Percentiles rank a stretch among this genome's conserved stretches.
phyloP scores from a whole-genome alignment of 768 basidiomycete genomes.

The Lactarius deliciosus region DNA sequence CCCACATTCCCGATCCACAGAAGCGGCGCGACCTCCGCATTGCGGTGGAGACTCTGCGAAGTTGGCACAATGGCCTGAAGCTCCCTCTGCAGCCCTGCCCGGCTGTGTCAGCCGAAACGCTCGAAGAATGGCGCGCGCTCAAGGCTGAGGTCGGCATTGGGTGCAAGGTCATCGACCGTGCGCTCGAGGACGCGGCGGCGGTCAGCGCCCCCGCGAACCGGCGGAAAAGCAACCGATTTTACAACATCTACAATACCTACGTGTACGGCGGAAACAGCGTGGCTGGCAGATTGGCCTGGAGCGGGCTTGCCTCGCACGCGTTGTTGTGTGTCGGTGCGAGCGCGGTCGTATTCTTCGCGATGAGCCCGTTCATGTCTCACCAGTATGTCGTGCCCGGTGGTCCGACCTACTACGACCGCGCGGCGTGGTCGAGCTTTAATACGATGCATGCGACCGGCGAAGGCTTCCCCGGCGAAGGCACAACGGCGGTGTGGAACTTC shows the following conservation, averaged over 20 bases:
- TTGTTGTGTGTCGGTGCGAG: slow-evolving; percentile 59
- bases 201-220: slow-evolving; percentile 23
- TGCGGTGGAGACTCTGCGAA: slow-evolving; percentile 58
- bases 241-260: slow-evolving; percentile 84
- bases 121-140: slow-evolving; percentile 76
- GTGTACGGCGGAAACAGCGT: slow-evolving; percentile 49
- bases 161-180: slow-evolving; percentile 73
- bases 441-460: slow-evolving; percentile 67
- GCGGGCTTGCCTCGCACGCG: slow-evolving; percentile 24
- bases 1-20: slow-evolving; percentile 25
- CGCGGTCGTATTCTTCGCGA: slow-evolving; percentile 57
- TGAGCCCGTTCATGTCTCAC: slow-evolving; percentile 57
- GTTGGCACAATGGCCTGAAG: slow-evolving; percentile 65
- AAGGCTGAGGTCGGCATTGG: slow-evolving; percentile 79
- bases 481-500: slow-evolving; percentile 65
- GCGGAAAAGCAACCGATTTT: slow-evolving; percentile 55
- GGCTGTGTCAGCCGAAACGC: slow-evolving; percentile 61
- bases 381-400: slow-evolving; percentile 63
- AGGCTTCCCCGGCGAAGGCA: slow-evolving; percentile 59
- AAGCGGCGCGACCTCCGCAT: slow-evolving; percentile 44
- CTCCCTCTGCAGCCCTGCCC: slow-evolving; percentile 44
- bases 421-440: slow-evolving; percentile 80
- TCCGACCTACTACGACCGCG: slow-evolving; percentile 71
- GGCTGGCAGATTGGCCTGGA: slow-evolving; percentile 12
- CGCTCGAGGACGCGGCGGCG: slow-evolving; percentile 43